Evolutionary conservation across 345 rosid genomes (phyloP).

Genomic region (Pugionium cornutum): DNA sequence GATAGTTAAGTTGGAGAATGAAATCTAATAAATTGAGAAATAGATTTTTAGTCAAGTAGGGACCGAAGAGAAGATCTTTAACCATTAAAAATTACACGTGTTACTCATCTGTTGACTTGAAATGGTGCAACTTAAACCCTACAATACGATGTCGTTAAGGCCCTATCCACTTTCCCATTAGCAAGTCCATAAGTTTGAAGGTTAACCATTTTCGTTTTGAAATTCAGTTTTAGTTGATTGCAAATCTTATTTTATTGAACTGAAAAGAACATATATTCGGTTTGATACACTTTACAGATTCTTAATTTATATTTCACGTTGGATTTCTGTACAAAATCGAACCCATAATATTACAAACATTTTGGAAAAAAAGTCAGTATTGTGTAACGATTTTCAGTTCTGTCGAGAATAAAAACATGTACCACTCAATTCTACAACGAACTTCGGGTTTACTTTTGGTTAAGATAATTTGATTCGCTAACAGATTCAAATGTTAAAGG

Average conservation of each 20-base stretch:
- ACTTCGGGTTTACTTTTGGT: slow-evolving; percentile 4
- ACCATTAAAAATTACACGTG: slow-evolving; percentile 22
- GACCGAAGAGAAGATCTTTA: slow-evolving; percentile 21
- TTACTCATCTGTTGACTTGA: not conserved
- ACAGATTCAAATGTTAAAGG: not conserved
- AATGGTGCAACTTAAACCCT: not conserved
- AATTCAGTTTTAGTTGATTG: too few relatives aligned
- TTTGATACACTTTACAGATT: not conserved
- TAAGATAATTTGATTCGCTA: not conserved
- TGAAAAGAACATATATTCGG: too few relatives aligned
- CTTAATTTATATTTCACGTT: too few relatives aligned
- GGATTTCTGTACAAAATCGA: too few relatives aligned
- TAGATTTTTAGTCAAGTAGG: slow-evolving; percentile 33
- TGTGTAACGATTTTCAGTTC: too few relatives aligned
- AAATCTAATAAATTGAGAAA: slow-evolving; percentile 30
- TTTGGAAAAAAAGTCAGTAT: too few relatives aligned
- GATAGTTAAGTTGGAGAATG: slow-evolving; percentile 36
- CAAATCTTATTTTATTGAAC: too few relatives aligned
- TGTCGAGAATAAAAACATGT: too few relatives aligned
- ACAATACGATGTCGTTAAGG: slow-evolving; percentile 10
- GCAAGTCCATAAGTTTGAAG: too few relatives aligned
- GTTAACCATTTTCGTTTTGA: too few relatives aligned
- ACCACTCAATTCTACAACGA: not conserved
- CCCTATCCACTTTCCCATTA: not conserved
- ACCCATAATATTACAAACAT: too few relatives aligned